Base-by-base conservation (phyloP, 805 yeast species). In the Cyberlindnera suaveolens region DNA sequence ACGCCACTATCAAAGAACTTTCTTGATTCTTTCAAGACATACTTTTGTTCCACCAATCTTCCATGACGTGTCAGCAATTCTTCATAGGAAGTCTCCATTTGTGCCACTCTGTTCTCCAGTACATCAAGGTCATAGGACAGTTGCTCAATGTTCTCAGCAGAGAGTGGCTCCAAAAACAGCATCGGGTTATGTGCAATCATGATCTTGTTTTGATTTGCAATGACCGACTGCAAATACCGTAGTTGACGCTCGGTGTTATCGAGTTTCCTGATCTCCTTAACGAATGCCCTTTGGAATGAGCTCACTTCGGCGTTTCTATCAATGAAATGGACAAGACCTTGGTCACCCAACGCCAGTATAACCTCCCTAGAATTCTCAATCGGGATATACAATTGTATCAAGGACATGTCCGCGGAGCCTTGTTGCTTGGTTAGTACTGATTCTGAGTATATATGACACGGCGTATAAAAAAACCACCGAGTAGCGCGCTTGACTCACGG, bases 321-420 rank as follows among this genome's bases (percentile, higher is more conserved):
- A 40, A 96, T 72, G 63, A 93, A 88, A 58, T 95, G 96, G 23
- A 93, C 76, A 47, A 79, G 68, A 20, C 96, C 95, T 60, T 87
- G 70, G 51, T 86, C 88, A 5, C 99, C 99, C 31, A 93, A 69
- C 23, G 86, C 78, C 45, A 87, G 77, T n/a, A 89, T 82, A 32
- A 88, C 78, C 46, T 89, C 95, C 49, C 97, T 72, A 7, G 96
- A 78, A 36, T 85, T 82, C 65, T 93, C 99, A 23, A 86, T 80
- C 8, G 98, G 91, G 46, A 93, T 79, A 63, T 87, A 91, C 53
- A 93, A 72, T 69, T 93, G 96, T 41, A 91, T 85, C 55, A 90
- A 76, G 39, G 95, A 79, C 98, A 93, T 95, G 58, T 86, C 95
- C 82, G 98, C 98, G 45, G 98, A 90, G 73, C 96, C 62, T 58